Conservation (phyloP, 1,139 yeast species). For the Debaryomycetaceae sp. region DNA sequence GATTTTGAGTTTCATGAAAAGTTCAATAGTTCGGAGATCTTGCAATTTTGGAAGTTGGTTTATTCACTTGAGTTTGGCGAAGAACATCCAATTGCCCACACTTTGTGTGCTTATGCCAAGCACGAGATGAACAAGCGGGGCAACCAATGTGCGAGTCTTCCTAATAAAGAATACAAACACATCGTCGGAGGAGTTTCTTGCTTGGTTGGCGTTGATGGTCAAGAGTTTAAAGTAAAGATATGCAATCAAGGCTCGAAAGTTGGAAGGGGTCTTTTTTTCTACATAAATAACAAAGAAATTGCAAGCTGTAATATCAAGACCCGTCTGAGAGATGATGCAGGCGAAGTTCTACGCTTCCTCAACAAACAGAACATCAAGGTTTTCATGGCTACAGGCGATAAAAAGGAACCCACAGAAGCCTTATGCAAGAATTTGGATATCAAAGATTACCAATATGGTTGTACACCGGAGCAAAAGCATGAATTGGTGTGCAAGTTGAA, state of each 20-base stretch:
- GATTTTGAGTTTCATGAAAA: constrained; percentile 31
- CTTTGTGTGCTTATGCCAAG: constrained; percentile 15
- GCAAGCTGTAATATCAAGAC: constrained; percentile 61
- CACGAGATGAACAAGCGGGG: not conserved
- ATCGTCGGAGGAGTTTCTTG: not conserved
- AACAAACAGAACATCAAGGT: constrained; percentile 45
- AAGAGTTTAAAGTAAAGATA: constrained; percentile 34
- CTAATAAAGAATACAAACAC: not conserved
- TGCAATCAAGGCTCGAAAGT: constrained; percentile 10
- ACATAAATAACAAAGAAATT: constrained; percentile 32
- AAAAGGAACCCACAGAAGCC: constrained; percentile 60
- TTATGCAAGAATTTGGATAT: constrained; percentile 67
- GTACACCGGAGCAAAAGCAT: constrained; percentile 63
- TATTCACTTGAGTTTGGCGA: constrained; percentile 57
- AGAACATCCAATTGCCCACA: constrained; percentile 65
- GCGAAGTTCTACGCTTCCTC: constrained; percentile 47
- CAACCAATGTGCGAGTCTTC: not conserved
- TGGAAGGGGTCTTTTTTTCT: constrained; percentile 20
- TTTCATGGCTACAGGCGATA: constrained; percentile 77
- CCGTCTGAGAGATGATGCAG: constrained; percentile 61
- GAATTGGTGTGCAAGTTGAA: constrained; percentile 35
- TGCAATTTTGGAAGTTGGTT: not conserved
- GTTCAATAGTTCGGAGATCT: constrained; percentile 2
- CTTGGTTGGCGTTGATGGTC: constrained; percentile 18
- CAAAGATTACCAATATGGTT: constrained; percentile 65